These are phyloP conservation scores for Camellia sinensis DNA, from an alignment of 148 eudicot genomes.

Conservation along the genomic window DNA sequence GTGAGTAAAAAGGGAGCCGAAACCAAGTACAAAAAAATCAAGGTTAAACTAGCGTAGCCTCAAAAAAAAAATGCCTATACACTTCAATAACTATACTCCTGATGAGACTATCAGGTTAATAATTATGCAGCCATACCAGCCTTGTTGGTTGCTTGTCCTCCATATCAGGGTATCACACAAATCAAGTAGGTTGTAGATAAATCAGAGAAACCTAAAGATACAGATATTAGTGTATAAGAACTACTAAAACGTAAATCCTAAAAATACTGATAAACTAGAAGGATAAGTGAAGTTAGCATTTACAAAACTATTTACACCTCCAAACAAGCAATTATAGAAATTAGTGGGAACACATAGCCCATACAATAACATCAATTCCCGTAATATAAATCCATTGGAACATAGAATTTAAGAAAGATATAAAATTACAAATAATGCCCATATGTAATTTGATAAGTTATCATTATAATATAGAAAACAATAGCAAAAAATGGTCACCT, in stretches of 20 bases:
- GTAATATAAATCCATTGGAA: not conserved
- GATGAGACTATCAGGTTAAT: not conserved
- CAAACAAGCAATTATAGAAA: conserved; percentile 4
- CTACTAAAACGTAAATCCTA: not conserved
- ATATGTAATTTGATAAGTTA: conserved; percentile 25
- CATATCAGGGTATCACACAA: conserved; percentile 9
- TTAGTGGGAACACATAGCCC: not conserved
- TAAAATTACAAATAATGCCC: conserved; percentile 5
- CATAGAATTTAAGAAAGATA: conserved; percentile 6
- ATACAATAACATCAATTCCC: not conserved
- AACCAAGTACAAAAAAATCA: too few relatives aligned
- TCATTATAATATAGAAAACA: conserved; percentile 20
- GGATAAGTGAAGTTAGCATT: not conserved
- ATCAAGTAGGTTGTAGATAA: not conserved
- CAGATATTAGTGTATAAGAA: not conserved
- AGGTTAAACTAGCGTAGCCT: too few relatives aligned
- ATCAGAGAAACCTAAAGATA: not conserved
- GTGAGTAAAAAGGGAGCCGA: too few relatives aligned
- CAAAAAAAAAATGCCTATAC: too few relatives aligned
- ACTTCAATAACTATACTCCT: not conserved
- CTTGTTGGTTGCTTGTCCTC: not conserved
- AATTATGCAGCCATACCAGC: not conserved
- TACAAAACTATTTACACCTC: not conserved
- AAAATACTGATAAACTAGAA: not conserved
- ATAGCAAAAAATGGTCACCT: conserved; percentile 72